Percentiles rank a stretch among this genome's conserved stretches.
These are phyloP conservation scores for Akebia trifoliata DNA, from an alignment of 164 flowering plant genomes.

Conservation along the genomic window DNA sequence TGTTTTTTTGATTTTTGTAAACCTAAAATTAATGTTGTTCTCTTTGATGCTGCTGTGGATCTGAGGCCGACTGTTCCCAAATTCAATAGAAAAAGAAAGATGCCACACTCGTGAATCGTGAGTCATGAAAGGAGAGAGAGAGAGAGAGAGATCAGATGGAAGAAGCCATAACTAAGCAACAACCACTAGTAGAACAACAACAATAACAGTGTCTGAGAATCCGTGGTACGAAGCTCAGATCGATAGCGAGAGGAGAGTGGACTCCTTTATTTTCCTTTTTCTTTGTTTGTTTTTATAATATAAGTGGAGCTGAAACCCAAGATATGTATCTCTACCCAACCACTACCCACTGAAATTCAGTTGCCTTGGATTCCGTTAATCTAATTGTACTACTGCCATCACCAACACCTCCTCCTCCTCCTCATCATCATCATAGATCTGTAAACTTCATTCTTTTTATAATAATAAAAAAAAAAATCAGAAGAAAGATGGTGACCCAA, in stretches of 20 bases:
- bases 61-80: slow-evolving; percentile 23
- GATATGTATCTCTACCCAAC: neutral
- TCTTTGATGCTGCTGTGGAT: no score
- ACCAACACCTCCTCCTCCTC: no score
- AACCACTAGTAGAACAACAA: neutral
- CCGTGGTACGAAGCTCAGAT: slow-evolving; percentile 25
- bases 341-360: no score
- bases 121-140: slow-evolving; percentile 14
- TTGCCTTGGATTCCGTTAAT: no score
- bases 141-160: slow-evolving; percentile 1
- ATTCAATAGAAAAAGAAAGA: slow-evolving; percentile 10
- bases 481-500: no score
- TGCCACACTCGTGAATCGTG: slow-evolving; percentile 28
- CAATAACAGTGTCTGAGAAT: slow-evolving; percentile 13
- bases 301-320: slow-evolving; percentile 18
- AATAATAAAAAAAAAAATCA: no score
- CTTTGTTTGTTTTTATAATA: neutral
- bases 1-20: no score
- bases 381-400: no score
- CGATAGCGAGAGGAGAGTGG: slow-evolving; percentile 13
- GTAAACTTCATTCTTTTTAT: no score
- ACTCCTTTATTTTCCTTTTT: neutral
- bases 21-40: no score
- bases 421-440: no score
- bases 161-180: neutral